phyloP scores from a whole-genome alignment of 257 asterid genomes.

The Nicotiana attenuata region DNA sequence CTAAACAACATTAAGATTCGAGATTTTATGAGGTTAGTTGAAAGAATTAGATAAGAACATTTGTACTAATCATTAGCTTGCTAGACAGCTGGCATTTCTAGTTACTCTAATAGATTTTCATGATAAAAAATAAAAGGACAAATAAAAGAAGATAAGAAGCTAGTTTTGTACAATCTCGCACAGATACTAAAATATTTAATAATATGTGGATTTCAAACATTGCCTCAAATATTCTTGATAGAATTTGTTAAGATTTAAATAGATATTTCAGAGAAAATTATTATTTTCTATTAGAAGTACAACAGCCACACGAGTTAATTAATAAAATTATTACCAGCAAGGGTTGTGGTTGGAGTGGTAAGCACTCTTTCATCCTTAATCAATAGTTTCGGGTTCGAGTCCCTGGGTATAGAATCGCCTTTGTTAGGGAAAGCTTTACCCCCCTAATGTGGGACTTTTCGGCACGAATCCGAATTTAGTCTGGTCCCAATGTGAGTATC shows the following conservation, averaged over 20 bases:
- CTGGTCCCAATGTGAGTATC: no score
- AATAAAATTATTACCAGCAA: neutral
- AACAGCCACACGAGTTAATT: neutral
- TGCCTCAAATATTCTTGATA: neutral
- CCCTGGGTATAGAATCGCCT: no score
- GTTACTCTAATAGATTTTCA: neutral
- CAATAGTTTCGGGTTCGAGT: no score
- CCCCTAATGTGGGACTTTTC: no score
- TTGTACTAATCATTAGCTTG: neutral
- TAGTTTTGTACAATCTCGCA: neutral
- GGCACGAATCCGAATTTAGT: no score
- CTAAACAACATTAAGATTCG: neutral
- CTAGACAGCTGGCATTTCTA: neutral
- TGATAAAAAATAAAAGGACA: neutral
- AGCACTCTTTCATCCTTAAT: no score
- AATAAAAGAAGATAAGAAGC: neutral
- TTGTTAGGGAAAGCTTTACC: no score
- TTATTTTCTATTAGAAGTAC: neutral
- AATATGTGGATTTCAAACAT: conserved; percentile 1
- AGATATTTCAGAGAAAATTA: conserved; percentile 11
- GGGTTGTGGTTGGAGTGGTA: no score
- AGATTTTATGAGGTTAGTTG: neutral
- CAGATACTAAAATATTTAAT: neutral
- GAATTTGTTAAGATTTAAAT: neutral
- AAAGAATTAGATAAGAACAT: neutral